Evolutionary conservation across 2,329 filamentous ascomycete species (phyloP).

Genomic region (Microsporum canis): DNA sequence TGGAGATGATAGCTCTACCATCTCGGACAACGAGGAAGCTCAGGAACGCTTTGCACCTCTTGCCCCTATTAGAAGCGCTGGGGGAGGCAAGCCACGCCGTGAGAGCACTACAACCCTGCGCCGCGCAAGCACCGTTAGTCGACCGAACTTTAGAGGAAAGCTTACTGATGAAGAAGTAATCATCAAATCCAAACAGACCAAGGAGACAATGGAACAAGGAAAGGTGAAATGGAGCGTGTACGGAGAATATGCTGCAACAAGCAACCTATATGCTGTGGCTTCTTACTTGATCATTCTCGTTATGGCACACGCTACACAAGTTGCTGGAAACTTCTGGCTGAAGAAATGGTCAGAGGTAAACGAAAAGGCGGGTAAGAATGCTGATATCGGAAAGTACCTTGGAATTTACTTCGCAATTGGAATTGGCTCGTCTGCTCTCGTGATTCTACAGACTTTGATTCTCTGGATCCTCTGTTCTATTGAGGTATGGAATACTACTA

Average conservation of each 20-base stretch:
- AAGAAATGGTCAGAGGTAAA: constrained; percentile 86
- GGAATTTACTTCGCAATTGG: constrained; percentile 94
- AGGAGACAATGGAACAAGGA: constrained; percentile 84
- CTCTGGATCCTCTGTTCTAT: constrained; percentile 99
- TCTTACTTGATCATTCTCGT: constrained; percentile 70
- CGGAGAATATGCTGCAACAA: constrained; percentile 84
- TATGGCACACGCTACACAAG: constrained; percentile 67
- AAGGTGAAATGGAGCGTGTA: constrained; percentile 98
- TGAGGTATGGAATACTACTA: constrained; percentile 47
- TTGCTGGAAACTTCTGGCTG: constrained; percentile 83
- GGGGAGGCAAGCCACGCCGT: constrained; percentile 49
- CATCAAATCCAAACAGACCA: constrained; percentile 69
- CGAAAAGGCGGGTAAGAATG: constrained; percentile 54
- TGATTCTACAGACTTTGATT: constrained; percentile 84
- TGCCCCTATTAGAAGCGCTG: constrained; percentile 55
- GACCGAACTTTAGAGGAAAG: constrained; percentile 75
- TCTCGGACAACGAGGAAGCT: constrained; percentile 45
- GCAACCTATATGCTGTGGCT: constrained; percentile 71
- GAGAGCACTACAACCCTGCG: constrained; percentile 68
- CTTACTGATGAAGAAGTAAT: constrained; percentile 65
- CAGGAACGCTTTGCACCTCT: constrained; percentile 67
- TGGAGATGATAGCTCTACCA: constrained; percentile 40
- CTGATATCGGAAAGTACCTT: constrained; percentile 75
- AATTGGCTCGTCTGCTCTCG: constrained; percentile 70
- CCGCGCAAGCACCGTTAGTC: constrained; percentile 82